Evolutionary conservation across 2,329 filamentous ascomycete genomes (phyloP).

Genomic region (Xylariaceae sp.): DNA sequence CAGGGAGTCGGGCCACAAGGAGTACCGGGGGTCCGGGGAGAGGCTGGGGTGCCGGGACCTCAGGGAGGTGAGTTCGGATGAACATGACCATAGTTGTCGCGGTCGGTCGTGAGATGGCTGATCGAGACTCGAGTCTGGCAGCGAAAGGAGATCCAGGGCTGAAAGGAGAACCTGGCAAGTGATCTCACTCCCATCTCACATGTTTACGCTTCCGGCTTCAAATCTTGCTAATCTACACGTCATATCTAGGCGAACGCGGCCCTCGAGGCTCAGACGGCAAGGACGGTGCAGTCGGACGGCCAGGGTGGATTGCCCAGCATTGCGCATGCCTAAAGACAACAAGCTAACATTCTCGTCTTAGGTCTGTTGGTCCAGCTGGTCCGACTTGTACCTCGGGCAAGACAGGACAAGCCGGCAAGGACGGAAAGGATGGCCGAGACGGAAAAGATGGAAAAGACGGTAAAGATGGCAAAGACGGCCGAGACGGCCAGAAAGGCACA

Average conservation of each 20-base stretch:
- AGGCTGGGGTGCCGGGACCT: background rate
- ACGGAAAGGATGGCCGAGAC: background rate
- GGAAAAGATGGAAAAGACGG: conserved; percentile 15
- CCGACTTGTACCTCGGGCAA: background rate
- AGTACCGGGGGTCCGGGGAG: background rate
- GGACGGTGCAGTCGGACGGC: conserved; percentile 7
- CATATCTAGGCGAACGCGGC: conserved; percentile 3
- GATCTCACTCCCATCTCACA: no score
- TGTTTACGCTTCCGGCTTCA: background rate
- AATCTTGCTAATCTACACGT: background rate
- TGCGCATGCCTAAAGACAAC: background rate
- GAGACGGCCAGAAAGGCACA: background rate
- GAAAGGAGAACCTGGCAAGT: conserved; percentile 10
- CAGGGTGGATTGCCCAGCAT: background rate
- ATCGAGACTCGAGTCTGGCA: background rate
- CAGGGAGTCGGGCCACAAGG: background rate
- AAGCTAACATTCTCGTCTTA: background rate
- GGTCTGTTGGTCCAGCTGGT: background rate
- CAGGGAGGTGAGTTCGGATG: background rate
- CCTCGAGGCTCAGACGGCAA: conserved; percentile 8
- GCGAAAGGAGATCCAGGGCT: conserved; percentile 6
- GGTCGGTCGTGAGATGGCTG: no score
- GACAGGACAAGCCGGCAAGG: background rate
- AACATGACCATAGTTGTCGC: no score
- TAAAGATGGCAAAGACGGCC: conserved; percentile 6